A percentile compares a stretch with the other conserved stretches of the same genome.
Conservation (phyloP, 2,329 filamentous ascomycete species). For the Penicillium sp. region DNA sequence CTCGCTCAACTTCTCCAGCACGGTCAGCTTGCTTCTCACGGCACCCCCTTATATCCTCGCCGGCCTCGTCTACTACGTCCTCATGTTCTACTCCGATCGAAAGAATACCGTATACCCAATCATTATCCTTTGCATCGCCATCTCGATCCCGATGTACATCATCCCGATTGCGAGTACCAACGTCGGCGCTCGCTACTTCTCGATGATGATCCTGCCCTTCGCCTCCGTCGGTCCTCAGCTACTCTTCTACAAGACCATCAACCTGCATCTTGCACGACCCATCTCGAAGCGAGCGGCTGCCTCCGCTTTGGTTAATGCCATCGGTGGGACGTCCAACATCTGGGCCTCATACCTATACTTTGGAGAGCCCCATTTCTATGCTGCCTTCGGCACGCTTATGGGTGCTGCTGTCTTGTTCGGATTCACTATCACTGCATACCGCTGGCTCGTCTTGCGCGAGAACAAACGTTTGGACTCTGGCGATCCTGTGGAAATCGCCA, state of each 20-base stretch:
- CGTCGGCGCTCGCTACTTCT: slow-evolving; percentile 42
- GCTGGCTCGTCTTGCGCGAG: slow-evolving; percentile 40
- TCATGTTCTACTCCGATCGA: slow-evolving; percentile 40
- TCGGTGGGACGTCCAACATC: slow-evolving; percentile 28
- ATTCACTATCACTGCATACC: slow-evolving; percentile 37
- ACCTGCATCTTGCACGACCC: slow-evolving; percentile 43
- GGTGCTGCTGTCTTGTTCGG: slow-evolving; percentile 31
- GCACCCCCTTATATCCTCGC: slow-evolving; percentile 49
- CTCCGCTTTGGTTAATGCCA: slow-evolving; percentile 42
- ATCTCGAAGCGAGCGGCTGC: slow-evolving; percentile 45
- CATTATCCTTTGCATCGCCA: slow-evolving; percentile 37
- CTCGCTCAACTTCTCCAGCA: slow-evolving; percentile 27
- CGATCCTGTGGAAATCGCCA: slow-evolving; percentile 37
- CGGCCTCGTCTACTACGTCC: slow-evolving; percentile 35
- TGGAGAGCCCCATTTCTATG: slow-evolving; percentile 36
- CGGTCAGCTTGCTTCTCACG: slow-evolving; percentile 47
- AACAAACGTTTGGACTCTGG: slow-evolving; percentile 42
- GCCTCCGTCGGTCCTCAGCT: slow-evolving; percentile 43
- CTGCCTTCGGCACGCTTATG: slow-evolving; percentile 42
- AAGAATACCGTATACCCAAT: slow-evolving; percentile 37
- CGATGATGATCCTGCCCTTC: slow-evolving; percentile 45
- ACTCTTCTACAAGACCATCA: slow-evolving; percentile 45
- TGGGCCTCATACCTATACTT: slow-evolving; percentile 28
- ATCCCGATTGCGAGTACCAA: slow-evolving; percentile 40
- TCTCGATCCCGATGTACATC: slow-evolving; percentile 39